Base-by-base conservation (phyloP, 352 stramenopile species). In the Phytopythium montanum region DNA sequence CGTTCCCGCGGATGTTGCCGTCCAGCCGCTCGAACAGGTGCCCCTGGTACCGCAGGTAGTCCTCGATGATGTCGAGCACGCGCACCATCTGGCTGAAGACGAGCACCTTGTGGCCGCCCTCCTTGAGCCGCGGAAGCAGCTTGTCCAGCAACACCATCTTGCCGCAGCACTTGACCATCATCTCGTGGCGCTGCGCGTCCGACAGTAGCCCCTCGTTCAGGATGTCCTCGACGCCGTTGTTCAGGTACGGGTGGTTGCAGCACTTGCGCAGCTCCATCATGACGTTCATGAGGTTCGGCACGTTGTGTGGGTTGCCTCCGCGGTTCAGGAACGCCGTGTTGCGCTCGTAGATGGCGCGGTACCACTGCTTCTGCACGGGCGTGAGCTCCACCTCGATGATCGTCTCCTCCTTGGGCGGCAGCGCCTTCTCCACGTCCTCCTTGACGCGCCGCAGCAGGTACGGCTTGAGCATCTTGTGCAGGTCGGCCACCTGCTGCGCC, bases 131-230 rank as follows among this genome's bases (percentile, higher is more conserved):
- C 16, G 97, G 96, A 14, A 99, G 75, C 14, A 99, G 74, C 70
- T 99, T 99, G 75, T 99, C 97, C 25, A 99, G 84, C 26, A 99
- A 66, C 59, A 99, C 95, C 68, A 99, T 95, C 75, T 99, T 99
- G n/a, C 98, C 98, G 42, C 95, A 99, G 60, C 92, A 96, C 61
- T 97, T 97, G 28, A 99, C 94, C 61, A 99, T 86, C 77, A 97
- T 93, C 39, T 98, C 92, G 56, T 88, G 77, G 38, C 96, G 86
- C 62, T 94, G 69, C 0, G 64, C 69, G 46, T 96, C 86, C 2
- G 83, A 86, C 16, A 64, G 70, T 14, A 95, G 64, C 0, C 85
- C 85, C 68, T 96, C 86, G 61, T 88, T 92, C 46, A 95, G 59
- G 52, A 91, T 85, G 19, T 96, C 84, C 57, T 96, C 87, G 2